phyloP scores from a whole-genome alignment of 2,329 filamentous ascomycete genomes.

The Claviceps lovelessii region DNA sequence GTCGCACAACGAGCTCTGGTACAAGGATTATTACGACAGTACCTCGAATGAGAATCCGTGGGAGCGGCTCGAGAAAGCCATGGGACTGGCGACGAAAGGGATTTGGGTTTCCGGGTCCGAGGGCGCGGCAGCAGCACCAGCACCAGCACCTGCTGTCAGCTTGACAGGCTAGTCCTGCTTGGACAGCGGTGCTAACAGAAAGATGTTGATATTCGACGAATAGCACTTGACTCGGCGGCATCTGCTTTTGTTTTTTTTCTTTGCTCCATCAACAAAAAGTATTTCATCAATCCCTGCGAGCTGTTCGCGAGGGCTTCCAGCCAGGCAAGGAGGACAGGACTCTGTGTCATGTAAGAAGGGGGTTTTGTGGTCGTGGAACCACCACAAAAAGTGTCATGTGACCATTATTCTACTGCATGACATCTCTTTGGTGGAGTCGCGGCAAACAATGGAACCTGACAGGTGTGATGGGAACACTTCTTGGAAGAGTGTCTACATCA shows the following conservation, averaged over 20 bases:
- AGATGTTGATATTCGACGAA: background rate
- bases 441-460: background rate
- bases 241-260: background rate
- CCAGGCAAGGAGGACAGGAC: background rate
- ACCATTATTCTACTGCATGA: background rate
- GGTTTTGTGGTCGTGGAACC: background rate
- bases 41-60: slow-evolving; percentile 61
- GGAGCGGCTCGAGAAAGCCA: slow-evolving; percentile 38
- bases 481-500: background rate
- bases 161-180: background rate
- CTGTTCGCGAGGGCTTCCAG: no score
- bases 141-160: background rate
- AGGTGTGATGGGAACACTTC: background rate
- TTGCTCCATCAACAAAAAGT: no score
- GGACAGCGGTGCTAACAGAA: background rate
- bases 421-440: background rate
- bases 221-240: background rate
- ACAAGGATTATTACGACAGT: slow-evolving; percentile 53
- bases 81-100: slow-evolving; percentile 29
- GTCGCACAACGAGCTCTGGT: slow-evolving; percentile 1
- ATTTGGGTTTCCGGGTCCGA: slow-evolving; percentile 25
- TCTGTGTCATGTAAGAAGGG: background rate
- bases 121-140: background rate
- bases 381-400: background rate
- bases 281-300: no score